Percentiles rank a stretch among this genome's conserved stretches.
Conservation (phyloP, 2,329 filamentous ascomycete genomes). For the Cadophora luteo-olivacea region DNA sequence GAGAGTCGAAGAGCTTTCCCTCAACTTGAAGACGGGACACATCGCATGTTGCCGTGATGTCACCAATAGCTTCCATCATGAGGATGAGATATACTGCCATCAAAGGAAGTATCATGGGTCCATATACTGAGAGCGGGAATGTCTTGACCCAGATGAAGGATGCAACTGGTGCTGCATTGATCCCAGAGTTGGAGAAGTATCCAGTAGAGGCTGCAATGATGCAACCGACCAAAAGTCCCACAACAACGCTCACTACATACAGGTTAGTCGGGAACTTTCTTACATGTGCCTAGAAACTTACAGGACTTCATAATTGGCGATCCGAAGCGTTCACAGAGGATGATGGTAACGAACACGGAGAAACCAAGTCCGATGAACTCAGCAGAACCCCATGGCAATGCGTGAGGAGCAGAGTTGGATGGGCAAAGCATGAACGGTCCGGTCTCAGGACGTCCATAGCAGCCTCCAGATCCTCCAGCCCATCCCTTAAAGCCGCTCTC, state of each 20-base stretch:
- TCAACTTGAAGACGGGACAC: slow-evolving; percentile 78
- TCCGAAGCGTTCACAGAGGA: slow-evolving; percentile 81
- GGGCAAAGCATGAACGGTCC: slow-evolving; percentile 70
- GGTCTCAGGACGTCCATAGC: slow-evolving; percentile 54
- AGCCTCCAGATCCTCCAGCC: slow-evolving; percentile 75
- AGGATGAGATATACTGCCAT: slow-evolving; percentile 75
- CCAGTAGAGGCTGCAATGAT: slow-evolving; percentile 79
- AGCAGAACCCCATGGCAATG: slow-evolving; percentile 78
- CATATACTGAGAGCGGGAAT: slow-evolving; percentile 74
- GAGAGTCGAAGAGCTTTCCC: slow-evolving; percentile 73
- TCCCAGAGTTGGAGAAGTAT: slow-evolving; percentile 77
- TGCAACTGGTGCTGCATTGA: slow-evolving; percentile 72
- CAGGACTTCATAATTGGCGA: slow-evolving; percentile 77
- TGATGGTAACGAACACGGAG: slow-evolving; percentile 79
- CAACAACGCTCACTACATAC: slow-evolving; percentile 59
- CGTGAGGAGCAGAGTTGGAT: slow-evolving; percentile 69
- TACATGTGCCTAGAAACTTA: neutral
- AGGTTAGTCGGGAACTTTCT: neutral
- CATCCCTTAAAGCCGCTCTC: slow-evolving; percentile 76
- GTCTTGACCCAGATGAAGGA: slow-evolving; percentile 84
- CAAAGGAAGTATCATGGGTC: slow-evolving; percentile 74
- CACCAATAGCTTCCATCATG: slow-evolving; percentile 80
- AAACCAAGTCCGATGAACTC: slow-evolving; percentile 84
- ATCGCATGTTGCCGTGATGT: slow-evolving; percentile 83
- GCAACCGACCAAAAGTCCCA: slow-evolving; percentile 77